phyloP scores from a whole-genome alignment of 1,284 basidiomycete genomes.

The Moesziomyces globuligerus region DNA sequence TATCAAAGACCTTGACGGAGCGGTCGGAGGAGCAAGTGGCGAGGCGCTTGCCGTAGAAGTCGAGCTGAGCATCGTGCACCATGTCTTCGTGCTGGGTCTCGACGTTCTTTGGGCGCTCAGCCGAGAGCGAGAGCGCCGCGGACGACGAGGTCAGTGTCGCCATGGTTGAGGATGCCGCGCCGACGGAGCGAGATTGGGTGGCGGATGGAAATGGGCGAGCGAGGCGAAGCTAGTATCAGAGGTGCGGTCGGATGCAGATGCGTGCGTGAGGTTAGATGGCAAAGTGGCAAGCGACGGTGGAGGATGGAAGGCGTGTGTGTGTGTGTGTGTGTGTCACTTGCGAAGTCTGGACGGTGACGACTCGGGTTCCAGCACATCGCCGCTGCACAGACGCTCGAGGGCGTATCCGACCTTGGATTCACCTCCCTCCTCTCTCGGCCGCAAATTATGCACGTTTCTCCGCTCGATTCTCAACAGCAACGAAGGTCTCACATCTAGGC shows the following conservation, averaged over 20 bases:
- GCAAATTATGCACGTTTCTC: too few species aligned
- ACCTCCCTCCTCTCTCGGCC: not conserved
- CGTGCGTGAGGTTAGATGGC: not conserved
- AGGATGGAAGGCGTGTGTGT: too few species aligned
- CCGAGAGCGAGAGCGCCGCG: conserved; percentile 40
- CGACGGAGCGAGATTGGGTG: not conserved
- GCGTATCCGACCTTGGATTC: not conserved
- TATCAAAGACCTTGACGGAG: conserved; percentile 94
- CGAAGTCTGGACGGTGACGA: too few species aligned
- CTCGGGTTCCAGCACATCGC: not conserved
- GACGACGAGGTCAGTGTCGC: conserved; percentile 32
- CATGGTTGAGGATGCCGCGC: conserved; percentile 11
- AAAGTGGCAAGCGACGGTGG: not conserved
- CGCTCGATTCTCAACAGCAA: too few species aligned
- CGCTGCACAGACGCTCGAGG: not conserved
- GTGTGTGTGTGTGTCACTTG: too few species aligned
- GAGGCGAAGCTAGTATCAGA: not conserved
- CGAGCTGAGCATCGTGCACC: conserved; percentile 91
- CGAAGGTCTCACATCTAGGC: too few species aligned
- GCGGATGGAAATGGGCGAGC: not conserved
- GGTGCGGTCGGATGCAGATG: not conserved
- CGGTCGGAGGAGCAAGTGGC: conserved; percentile 97
- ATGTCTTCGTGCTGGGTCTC: conserved; percentile 67
- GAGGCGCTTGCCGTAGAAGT: conserved; percentile 95
- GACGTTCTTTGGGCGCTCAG: conserved; percentile 56